phyloP scores from a whole-genome alignment of 139 green algal genomes.

The Medakamo hakoo region DNA sequence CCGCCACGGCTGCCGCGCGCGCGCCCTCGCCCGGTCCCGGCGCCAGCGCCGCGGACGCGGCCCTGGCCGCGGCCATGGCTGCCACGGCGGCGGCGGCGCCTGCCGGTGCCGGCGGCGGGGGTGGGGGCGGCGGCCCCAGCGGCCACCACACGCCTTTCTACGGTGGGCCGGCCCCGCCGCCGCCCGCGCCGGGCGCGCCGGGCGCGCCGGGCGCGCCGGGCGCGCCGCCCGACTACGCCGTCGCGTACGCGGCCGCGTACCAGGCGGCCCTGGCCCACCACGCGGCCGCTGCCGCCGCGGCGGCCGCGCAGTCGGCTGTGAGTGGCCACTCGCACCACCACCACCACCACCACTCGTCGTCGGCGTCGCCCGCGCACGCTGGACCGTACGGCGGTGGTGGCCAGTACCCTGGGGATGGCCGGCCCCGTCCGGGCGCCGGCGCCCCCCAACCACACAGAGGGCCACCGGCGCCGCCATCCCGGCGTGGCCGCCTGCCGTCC shows the following conservation, averaged over 20 bases:
- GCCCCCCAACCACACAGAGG: too few relatives aligned
- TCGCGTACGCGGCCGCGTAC: constrained; percentile 74
- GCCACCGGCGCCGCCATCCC: too few relatives aligned
- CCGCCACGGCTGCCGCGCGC: neutral
- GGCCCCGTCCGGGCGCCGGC: too few relatives aligned
- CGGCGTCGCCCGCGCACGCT: too few relatives aligned
- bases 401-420: too few relatives aligned
- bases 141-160: neutral
- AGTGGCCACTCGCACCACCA: constrained; percentile 4
- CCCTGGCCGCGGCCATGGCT: neutral
- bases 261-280: constrained; percentile 61
- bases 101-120: constrained; percentile 3
- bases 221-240: constrained; percentile 54
- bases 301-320: constrained; percentile 2
- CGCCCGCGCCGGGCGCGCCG: neutral
- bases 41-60: neutral
- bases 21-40: too few relatives aligned
- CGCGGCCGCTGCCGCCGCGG: constrained; percentile 23
- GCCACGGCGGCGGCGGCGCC: constrained; percentile 11
- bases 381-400: too few relatives aligned
- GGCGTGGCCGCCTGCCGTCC: too few relatives aligned
- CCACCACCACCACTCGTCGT: too few relatives aligned
- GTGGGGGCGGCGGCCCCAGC: neutral
- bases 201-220: neutral
- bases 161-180: constrained; percentile 1